phyloP scores from a whole-genome alignment of 768 basidiomycete species.

The Tricholoma bakamatsutake region DNA sequence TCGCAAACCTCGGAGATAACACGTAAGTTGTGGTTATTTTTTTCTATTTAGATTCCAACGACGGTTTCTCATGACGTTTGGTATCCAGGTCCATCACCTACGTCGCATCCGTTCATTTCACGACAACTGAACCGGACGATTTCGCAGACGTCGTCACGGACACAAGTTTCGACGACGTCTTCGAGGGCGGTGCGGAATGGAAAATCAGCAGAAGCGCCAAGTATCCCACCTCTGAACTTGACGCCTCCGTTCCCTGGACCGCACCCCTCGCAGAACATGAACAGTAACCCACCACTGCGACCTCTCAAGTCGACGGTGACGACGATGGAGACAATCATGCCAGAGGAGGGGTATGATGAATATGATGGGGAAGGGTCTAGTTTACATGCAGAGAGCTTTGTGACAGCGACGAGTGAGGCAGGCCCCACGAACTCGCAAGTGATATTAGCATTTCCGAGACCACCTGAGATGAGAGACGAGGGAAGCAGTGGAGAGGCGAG shows the following conservation, averaged over 20 bases:
- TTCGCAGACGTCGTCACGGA: slow-evolving; percentile 58
- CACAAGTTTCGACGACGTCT: slow-evolving; percentile 41
- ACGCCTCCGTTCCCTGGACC: slow-evolving; percentile 46
- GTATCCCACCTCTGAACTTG: slow-evolving; percentile 56
- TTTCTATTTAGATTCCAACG: neutral
- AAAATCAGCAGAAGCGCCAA: slow-evolving; percentile 23
- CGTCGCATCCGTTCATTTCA: slow-evolving; percentile 47
- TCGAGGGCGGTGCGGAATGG: slow-evolving; percentile 2
- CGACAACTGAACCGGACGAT: slow-evolving; percentile 62
- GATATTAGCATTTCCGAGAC: neutral
- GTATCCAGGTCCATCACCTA: slow-evolving; percentile 41
- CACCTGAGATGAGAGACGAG: too few relatives aligned
- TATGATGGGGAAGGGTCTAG: slow-evolving; percentile 36
- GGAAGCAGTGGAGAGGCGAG: neutral
- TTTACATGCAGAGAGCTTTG: slow-evolving; percentile 51
- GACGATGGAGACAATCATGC: slow-evolving; percentile 37
- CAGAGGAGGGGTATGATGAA: slow-evolving; percentile 19
- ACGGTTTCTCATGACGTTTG: neutral
- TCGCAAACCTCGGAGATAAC: slow-evolving; percentile 33
- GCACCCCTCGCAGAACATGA: slow-evolving; percentile 24
- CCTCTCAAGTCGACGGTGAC: slow-evolving; percentile 19
- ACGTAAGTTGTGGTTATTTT: slow-evolving; percentile 26
- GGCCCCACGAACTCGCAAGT: neutral
- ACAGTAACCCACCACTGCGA: slow-evolving; percentile 19
- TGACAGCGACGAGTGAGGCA: slow-evolving; percentile 40